phyloP scores from a whole-genome alignment of 306 rosid genomes.

The Rosa persica region DNA sequence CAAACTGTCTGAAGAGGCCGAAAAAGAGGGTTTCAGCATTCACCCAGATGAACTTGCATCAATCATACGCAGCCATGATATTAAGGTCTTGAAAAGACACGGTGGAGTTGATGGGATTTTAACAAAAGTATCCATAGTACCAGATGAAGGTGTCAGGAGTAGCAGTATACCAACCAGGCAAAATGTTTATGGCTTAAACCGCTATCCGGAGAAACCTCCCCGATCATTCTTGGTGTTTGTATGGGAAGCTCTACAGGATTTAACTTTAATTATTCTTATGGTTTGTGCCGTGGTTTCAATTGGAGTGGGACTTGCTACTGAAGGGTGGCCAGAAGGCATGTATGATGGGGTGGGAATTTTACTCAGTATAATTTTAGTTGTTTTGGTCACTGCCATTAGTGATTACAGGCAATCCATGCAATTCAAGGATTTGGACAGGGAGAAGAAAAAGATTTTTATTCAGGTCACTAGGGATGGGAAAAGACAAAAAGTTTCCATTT shows the following conservation, averaged over 20 bases:
- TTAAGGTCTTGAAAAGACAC: slow-evolving; percentile 36
- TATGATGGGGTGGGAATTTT: slow-evolving; percentile 93
- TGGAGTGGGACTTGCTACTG: slow-evolving; percentile 82
- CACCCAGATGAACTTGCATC: slow-evolving; percentile 90
- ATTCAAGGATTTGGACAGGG: slow-evolving; percentile 75
- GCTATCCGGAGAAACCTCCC: slow-evolving; percentile 72
- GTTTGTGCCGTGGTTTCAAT: slow-evolving; percentile 81
- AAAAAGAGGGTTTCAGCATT: slow-evolving; percentile 69
- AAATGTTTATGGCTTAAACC: slow-evolving; percentile 72
- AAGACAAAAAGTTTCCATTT: slow-evolving; percentile 68
- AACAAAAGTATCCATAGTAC: slow-evolving; percentile 49
- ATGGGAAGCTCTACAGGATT: slow-evolving; percentile 92
- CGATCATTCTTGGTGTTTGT: slow-evolving; percentile 64
- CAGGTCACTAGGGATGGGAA: slow-evolving; percentile 77
- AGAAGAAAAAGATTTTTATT: slow-evolving; percentile 84
- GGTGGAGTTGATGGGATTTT: slow-evolving; percentile 65
- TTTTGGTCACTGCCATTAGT: slow-evolving; percentile 82
- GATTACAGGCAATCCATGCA: slow-evolving; percentile 91
- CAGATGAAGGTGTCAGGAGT: slow-evolving; percentile 57
- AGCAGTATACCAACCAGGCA: slow-evolving; percentile 53
- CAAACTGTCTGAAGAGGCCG: slow-evolving; percentile 61
- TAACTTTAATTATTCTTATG: slow-evolving; percentile 81
- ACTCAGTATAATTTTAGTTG: slow-evolving; percentile 74
- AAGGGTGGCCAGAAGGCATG: slow-evolving; percentile 89
- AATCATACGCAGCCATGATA: slow-evolving; percentile 60